Base-by-base conservation (phyloP, 2,329 filamentous ascomycete genomes). In the Fusarium equiseti region DNA sequence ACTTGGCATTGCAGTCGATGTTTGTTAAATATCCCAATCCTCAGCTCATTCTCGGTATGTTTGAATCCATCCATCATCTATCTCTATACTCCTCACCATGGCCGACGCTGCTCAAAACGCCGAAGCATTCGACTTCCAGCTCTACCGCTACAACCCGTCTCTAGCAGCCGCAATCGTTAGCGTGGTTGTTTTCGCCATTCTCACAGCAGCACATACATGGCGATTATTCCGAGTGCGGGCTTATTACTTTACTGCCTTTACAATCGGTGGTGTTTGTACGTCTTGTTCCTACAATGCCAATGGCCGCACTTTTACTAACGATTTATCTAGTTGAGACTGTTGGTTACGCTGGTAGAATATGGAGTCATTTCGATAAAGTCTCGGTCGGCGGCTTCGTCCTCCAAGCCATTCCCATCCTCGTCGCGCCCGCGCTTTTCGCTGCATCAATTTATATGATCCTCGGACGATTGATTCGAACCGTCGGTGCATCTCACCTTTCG, bases 371-470 rank as follows among this genome's bases (percentile, higher is more conserved):
- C 48, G 62, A 64, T 24, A 64, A 40, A 22, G 1, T 40, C 8
- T 44, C 42, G 0, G 24, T 64, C 2, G 62, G 59, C 6, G 62
- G 44, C 5, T 64, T 64, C 6, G 29, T 64, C 12, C 6, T 58
- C 2, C 62, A 64, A n/a, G 62, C 62, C 4, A 64, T 64, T 5
- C 62, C 51, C 2, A 64, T 64, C 16, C 62, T 64, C 22, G 62
- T 64, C 29, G 62, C 62, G 0, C 62, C 62, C 29, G 59, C 62
- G 0, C 62, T 64, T 3, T 64, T 64, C 44, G 51, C 62, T 8
- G 59, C 62, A 5, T 64, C 62, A 26, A 64, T 64, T 13, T 64
- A 64, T 4, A 64, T 64, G 62, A 64, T 64, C 3, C 62, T 64
- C 26, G 62, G 62, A 3, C 62, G 62, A 13, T 12, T 64, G 4